These are phyloP conservation scores for Aspergillus fijiensis DNA, from an alignment of 2,329 filamentous ascomycete species.

Conservation along the genomic window DNA sequence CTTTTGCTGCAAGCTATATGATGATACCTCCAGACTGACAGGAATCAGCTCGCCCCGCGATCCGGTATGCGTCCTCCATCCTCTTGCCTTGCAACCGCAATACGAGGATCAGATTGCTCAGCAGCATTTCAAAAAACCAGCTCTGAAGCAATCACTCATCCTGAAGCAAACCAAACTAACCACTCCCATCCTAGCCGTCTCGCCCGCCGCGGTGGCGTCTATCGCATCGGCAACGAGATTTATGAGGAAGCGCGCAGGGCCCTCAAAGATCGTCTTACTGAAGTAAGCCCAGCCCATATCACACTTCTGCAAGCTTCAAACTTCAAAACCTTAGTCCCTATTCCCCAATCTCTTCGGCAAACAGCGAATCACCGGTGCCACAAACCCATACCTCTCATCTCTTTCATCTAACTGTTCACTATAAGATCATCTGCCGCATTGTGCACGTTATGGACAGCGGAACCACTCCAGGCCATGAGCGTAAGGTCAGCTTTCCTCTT, in stretches of 20 bases:
- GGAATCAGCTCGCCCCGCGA: slow-evolving; percentile 27
- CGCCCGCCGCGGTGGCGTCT: slow-evolving; percentile 37
- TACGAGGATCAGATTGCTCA: not conserved
- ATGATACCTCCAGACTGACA: not conserved
- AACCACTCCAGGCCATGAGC: not conserved
- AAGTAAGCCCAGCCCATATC: slow-evolving; percentile 19
- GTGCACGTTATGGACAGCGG: slow-evolving; percentile 24
- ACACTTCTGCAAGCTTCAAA: no score
- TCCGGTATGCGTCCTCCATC: slow-evolving; percentile 26
- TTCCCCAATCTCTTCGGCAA: no score
- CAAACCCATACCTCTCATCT: no score
- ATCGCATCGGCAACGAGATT: slow-evolving; percentile 28
- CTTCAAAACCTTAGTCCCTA: no score
- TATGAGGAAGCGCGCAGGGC: slow-evolving; percentile 30
- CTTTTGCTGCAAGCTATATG: not conserved
- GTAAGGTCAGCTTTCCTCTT: slow-evolving; percentile 15
- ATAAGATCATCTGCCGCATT: slow-evolving; percentile 26
- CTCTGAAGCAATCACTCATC: no score
- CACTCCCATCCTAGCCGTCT: slow-evolving; percentile 27
- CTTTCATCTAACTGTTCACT: no score
- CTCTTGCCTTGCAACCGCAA: not conserved
- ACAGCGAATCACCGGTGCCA: no score
- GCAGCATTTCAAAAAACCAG: no score
- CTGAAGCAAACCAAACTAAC: not conserved
- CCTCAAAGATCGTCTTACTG: slow-evolving; percentile 18